Evolutionary conservation across 805 yeast species (phyloP).

Genomic region (Schwanniomyces pseudopolymorphus): DNA sequence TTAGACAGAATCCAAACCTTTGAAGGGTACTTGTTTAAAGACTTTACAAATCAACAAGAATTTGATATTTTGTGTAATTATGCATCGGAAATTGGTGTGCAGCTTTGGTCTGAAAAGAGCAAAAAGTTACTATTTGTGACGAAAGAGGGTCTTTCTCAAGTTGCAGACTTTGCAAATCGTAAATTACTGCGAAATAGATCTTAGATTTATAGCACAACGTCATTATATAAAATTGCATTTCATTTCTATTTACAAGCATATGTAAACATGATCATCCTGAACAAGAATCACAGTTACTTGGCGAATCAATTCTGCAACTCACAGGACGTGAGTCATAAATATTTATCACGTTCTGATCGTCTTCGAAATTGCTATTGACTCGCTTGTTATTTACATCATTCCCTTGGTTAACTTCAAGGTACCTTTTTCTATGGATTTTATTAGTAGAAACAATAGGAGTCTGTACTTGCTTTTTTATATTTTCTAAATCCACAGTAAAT

Average conservation of each 20-base stretch:
- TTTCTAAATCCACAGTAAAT: conserved; percentile 26
- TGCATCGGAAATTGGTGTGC: conserved; percentile 88
- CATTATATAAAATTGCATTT: conserved; percentile 2
- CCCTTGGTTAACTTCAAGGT: conserved; percentile 11
- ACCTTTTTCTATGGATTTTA: conserved; percentile 21
- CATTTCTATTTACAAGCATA: conserved; percentile 7
- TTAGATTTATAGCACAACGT: not conserved
- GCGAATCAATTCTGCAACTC: conserved; percentile 27
- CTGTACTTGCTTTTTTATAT: conserved; percentile 6
- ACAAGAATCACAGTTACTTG: conserved; percentile 40
- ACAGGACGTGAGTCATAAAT: conserved; percentile 36
- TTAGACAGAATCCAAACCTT: conserved; percentile 85
- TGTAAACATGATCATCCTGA: conserved; percentile 30
- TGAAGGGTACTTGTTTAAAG: conserved; percentile 85
- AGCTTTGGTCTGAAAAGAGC: conserved; percentile 78
- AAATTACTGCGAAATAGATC: conserved; percentile 19
- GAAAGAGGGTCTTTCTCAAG: conserved; percentile 80
- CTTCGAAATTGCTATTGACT: not conserved
- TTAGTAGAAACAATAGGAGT: conserved; percentile 1
- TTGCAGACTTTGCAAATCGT: conserved; percentile 87
- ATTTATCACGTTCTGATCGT: conserved; percentile 3
- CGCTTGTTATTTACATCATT: not conserved
- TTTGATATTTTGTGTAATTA: conserved; percentile 69
- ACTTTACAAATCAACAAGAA: conserved; percentile 76
- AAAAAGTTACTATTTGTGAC: conserved; percentile 82